Conservation (phyloP, 2,329 filamentous ascomycete species). For the Nannizzia gypsea region DNA sequence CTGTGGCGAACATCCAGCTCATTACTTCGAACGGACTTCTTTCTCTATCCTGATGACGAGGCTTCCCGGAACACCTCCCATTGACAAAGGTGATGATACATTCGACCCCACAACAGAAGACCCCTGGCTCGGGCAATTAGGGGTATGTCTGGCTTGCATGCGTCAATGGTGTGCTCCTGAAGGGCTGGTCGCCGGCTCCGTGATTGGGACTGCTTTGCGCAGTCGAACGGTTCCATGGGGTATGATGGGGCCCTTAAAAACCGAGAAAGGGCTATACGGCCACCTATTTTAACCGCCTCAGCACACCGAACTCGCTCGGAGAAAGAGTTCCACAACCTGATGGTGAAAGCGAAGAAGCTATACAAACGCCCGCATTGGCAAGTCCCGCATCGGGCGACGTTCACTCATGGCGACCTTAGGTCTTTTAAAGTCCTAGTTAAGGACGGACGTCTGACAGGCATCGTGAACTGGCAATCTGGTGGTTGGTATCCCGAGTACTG, state of each 20-base stretch:
- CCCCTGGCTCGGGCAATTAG: conserved; percentile 27
- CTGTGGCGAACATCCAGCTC: conserved; percentile 22
- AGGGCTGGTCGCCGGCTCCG: conserved; percentile 22
- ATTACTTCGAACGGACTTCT: conserved; percentile 19
- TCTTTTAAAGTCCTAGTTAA: conserved; percentile 18
- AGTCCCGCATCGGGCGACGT: conserved; percentile 20
- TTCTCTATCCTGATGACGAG: conserved; percentile 26
- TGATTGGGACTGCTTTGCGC: neutral
- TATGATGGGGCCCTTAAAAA: neutral
- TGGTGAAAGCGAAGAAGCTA: conserved; percentile 17
- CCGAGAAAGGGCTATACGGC: conserved; percentile 19
- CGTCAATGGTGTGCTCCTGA: conserved; percentile 24
- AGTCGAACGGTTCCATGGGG: neutral
- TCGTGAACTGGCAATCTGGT: conserved; percentile 20
- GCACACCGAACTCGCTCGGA: conserved; percentile 20
- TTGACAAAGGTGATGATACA: conserved; percentile 23
- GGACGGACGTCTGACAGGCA: conserved; percentile 18
- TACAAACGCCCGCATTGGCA: neutral
- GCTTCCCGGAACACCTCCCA: conserved; percentile 7
- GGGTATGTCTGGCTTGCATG: conserved; percentile 25
- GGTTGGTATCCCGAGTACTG: conserved; percentile 10
- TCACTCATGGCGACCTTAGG: conserved; percentile 19
- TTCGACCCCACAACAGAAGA: conserved; percentile 21
- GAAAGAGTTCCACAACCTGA: conserved; percentile 19
- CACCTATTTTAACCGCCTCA: conserved; percentile 22